Conservation (phyloP, 2,329 filamentous ascomycete species). For the Monilinia vaccinii-corymbosi region DNA sequence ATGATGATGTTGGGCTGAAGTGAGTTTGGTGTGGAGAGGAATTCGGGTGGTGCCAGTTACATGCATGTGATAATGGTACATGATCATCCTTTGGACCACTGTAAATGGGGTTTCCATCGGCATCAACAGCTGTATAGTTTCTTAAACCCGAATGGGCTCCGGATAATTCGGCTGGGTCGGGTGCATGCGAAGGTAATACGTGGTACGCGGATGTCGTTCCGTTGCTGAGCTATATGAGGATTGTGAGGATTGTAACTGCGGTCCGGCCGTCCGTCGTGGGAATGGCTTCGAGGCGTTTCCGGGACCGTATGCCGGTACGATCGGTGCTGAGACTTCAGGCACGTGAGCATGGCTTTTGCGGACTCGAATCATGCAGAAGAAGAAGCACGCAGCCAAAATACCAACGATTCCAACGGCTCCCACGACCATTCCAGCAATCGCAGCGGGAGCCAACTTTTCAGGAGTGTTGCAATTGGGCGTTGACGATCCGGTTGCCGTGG, state of each 20-base stretch:
- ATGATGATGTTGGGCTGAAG: background rate
- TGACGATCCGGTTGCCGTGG: slow-evolving; percentile 22
- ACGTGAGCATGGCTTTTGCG: background rate
- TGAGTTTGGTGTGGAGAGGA: background rate
- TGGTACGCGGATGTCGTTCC: background rate
- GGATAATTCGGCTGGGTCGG: background rate
- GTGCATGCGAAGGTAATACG: background rate
- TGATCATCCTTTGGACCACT: background rate
- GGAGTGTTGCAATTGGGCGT: slow-evolving; percentile 9
- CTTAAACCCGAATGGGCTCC: background rate
- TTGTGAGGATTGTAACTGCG: slow-evolving; percentile 11
- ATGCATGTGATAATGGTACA: background rate
- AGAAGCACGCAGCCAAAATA: slow-evolving; percentile 20
- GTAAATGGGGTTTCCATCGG: background rate
- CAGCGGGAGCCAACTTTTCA: slow-evolving; percentile 30
- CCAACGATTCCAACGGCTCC: slow-evolving; percentile 20
- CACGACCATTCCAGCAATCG: slow-evolving; percentile 37
- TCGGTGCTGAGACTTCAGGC: slow-evolving; percentile 2
- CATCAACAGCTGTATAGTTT: background rate
- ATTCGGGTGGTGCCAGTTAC: slow-evolving; percentile 1
- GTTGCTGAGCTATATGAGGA: slow-evolving; percentile 4
- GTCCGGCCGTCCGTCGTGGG: slow-evolving; percentile 12
- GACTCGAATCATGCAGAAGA: slow-evolving; percentile 30
- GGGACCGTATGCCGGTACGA: background rate
- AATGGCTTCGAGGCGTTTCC: background rate